Conservation (phyloP, 768 basidiomycete genomes). For the Boletus rex-veris region DNA sequence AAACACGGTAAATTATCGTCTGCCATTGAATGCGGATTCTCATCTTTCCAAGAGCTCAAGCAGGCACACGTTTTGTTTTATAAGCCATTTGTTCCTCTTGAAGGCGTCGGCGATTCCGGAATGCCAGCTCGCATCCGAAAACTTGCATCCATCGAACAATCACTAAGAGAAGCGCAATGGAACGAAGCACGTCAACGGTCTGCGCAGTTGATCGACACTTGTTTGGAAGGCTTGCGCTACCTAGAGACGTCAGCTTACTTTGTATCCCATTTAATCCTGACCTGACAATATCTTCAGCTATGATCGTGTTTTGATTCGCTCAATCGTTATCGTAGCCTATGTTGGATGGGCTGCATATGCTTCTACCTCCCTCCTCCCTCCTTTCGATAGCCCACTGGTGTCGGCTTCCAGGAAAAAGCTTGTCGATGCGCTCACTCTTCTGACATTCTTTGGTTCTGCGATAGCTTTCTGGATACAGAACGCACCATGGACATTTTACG, state of each 20-base stretch:
- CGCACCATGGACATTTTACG: conserved; percentile 68
- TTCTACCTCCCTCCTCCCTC: conserved; percentile 53
- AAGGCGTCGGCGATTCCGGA: conserved; percentile 26
- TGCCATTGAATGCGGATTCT: not conserved
- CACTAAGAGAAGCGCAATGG: conserved; percentile 45
- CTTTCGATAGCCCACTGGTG: conserved; percentile 24
- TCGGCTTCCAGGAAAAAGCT: not conserved
- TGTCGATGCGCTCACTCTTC: conserved; percentile 27
- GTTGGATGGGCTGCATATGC: conserved; percentile 74
- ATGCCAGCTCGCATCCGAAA: conserved; percentile 34
- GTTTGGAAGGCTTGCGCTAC: conserved; percentile 66
- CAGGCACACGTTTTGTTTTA: conserved; percentile 55
- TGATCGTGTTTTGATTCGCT: conserved; percentile 68
- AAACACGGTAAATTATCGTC: conserved; percentile 58
- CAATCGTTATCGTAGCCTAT: conserved; percentile 70
- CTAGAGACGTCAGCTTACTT: conserved; percentile 54
- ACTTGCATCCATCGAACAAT: conserved; percentile 42
- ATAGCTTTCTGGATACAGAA: conserved; percentile 55
- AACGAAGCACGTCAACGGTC: conserved; percentile 47
- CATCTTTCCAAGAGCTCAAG: conserved; percentile 52
- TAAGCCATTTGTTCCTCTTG: conserved; percentile 53
- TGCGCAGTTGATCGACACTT: conserved; percentile 47
- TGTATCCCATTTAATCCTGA: not conserved
- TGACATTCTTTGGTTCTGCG: conserved; percentile 39
- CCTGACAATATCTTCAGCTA: conserved; percentile 42